Base-by-base conservation (phyloP, 768 basidiomycete species). In the Rossbeevera mucosa region DNA sequence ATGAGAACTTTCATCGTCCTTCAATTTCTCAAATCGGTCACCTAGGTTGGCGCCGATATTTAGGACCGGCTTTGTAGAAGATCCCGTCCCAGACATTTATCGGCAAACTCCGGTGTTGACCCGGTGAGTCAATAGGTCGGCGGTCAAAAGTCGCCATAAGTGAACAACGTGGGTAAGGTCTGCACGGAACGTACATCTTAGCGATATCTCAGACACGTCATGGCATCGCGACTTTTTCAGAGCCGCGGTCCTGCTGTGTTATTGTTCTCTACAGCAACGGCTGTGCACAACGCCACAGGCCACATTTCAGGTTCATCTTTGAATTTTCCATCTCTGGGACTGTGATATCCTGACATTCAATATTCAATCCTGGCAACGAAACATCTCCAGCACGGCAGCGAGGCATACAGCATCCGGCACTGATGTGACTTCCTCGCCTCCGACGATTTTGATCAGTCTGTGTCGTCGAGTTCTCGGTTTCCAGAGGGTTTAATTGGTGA, bases 211-310 rank as follows among this genome's bases (percentile, higher is more conserved):
- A 42, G 41, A 22, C 40, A 41, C 29, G 29, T 47, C 30, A 42
- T 36, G 48, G 20, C 30, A 6, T 31, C 36, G 14, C 28, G 30
- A 20, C 14, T 8, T n/a, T 28, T 42, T 28, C n/a, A 26, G 36
- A 49, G 52, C 50, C 52, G 30, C 61, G 47, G 61, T 47, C 24
- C 26, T 58, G 47, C 56, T 63, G 55, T 62, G 55, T 50, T 14
- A 9, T 47, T 30, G 2, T 30, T 36, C 44, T 47, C 22, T 47
- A 50, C 50, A 51, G 57, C 18, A 52, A 53, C 14, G 5, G 13
- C 63, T 47, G 53, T 62, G 57, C 25, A 25, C 40, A 29, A 43
- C 48, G 59, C 48, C 47, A 48, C 51, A 26, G 18, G 3, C 28
- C 36, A 24, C 16, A 44, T 43, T 25, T 29, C 18, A 28, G 30